These are phyloP conservation scores for Paramecium primaurelia DNA, from an alignment of 73 alveolate species.

Conservation along the genomic window DNA sequence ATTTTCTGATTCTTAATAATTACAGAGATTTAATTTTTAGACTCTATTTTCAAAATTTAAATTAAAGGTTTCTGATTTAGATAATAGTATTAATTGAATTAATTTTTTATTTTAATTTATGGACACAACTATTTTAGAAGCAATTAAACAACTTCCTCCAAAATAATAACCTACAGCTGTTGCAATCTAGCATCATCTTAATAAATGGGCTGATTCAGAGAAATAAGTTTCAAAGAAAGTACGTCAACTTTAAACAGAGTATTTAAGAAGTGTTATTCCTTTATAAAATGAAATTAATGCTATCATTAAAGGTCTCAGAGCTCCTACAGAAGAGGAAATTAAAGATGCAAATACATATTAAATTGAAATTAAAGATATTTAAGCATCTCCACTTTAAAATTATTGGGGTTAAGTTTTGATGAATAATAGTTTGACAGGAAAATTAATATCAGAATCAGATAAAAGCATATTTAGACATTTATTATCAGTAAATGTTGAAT, in stretches of 20 bases:
- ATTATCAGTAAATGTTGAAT: background rate
- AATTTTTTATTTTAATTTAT: background rate
- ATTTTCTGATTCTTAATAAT: background rate
- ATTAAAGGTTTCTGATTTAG: background rate
- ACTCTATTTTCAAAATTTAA: background rate
- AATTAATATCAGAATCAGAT: background rate
- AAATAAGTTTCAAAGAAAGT: background rate
- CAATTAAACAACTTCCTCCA: constrained; percentile 11
- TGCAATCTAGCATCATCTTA: background rate
- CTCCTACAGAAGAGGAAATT: background rate
- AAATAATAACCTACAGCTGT: background rate
- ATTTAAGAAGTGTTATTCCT: background rate
- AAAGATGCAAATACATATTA: background rate
- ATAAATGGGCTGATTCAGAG: background rate
- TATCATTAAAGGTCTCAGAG: background rate
- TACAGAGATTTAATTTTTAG: background rate
- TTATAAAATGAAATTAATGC: constrained; percentile 12
- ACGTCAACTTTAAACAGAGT: background rate
- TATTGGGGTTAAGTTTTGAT: constrained; percentile 22
- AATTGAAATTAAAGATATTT: background rate
- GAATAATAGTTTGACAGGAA: background rate
- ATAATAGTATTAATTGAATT: constrained; percentile 22
- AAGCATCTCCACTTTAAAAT: background rate
- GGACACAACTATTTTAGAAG: background rate
- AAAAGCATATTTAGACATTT: background rate